Base-by-base conservation (phyloP, 2,329 filamentous ascomycete species). In the Pezicula radicicola region DNA sequence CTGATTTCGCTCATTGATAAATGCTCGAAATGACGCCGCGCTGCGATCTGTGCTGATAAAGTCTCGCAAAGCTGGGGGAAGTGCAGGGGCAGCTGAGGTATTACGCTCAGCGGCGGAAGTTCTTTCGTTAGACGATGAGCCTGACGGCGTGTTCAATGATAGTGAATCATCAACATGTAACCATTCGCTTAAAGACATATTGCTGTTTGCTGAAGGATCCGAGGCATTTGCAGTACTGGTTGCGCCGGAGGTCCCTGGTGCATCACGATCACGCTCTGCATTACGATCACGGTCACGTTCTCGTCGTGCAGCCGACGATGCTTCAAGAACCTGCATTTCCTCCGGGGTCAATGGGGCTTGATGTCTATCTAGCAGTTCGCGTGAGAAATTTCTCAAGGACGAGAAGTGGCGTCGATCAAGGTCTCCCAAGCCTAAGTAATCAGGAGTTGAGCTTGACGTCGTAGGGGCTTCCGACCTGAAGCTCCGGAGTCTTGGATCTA, bases 321-420 rank as follows among this genome's bases (percentile, higher is more conserved):
- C 79, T 53, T 84, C 79, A 3, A 84, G 66, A 1, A 84, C 78
- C 42, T 77, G 66, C 2, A 77, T 78, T 57, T 85, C 82, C 46
- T 81, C 78, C 1, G 75, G 55, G 2, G 75, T 78, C 28, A 81
- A 70, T 1, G 80, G 79, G 30, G 72, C 69, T 49, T 81, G 79
- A 27, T 79, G 66, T 30, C 71, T 67, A 43, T 79, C 72, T 10
- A 75, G 45, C 46, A 63, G 54, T 28, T 62, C 55, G 37, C 59
- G 50, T 19, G 56, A 58, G 16, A 64, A 40, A 18, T 57, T 56
- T 45, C 61, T 55, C 30, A 33, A 12, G 3, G 30, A 33, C 9
- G 30, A 13, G 36, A 61, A 58, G 48, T 65, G 60, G 51, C 63
- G 60, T 46, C 56, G 53, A 25, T 65, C 63, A 16, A 58, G 41